Conservation (phyloP, 1,284 basidiomycete species). For the Puccinia hordei region DNA sequence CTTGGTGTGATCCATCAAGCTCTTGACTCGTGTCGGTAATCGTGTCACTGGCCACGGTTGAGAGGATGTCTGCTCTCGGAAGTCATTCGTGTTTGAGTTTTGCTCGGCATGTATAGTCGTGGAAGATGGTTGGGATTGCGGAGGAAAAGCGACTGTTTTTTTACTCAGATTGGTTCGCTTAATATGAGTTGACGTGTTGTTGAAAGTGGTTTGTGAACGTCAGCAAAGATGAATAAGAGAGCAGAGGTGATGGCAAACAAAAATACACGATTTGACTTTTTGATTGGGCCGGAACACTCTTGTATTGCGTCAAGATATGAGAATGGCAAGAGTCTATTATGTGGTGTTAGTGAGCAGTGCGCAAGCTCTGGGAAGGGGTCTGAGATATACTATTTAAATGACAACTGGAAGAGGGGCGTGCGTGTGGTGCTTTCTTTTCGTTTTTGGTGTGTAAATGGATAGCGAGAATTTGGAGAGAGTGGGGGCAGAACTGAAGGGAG, state of each 20-base stretch:
- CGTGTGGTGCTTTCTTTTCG: no score
- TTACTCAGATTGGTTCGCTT: constrained; percentile 18
- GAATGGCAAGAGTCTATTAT: no score
- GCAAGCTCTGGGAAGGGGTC: not conserved
- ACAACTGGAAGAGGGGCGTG: no score
- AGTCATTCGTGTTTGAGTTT: not conserved
- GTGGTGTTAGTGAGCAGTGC: no score
- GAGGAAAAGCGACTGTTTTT: not conserved
- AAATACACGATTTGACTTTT: not conserved
- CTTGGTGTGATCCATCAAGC: constrained; percentile 4
- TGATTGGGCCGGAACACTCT: not conserved
- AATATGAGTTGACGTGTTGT: not conserved
- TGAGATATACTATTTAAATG: not conserved
- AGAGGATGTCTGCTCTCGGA: not conserved
- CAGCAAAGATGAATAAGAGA: not conserved
- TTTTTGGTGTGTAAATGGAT: not conserved
- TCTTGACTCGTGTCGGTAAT: constrained; percentile 27
- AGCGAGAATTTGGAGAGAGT: not conserved
- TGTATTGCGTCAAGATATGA: not conserved
- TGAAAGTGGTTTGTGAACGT: not conserved
- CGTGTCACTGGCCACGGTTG: constrained; percentile 4
- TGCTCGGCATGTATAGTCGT: not conserved
- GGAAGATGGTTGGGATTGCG: constrained; percentile 8
- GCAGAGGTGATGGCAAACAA: not conserved
- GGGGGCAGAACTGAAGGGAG: no score